Evolutionary conservation across 1,139 yeast species (phyloP), one percentile per base, ranked within the genome.

Genomic region (Sugiyamaella paludigena): DNA sequence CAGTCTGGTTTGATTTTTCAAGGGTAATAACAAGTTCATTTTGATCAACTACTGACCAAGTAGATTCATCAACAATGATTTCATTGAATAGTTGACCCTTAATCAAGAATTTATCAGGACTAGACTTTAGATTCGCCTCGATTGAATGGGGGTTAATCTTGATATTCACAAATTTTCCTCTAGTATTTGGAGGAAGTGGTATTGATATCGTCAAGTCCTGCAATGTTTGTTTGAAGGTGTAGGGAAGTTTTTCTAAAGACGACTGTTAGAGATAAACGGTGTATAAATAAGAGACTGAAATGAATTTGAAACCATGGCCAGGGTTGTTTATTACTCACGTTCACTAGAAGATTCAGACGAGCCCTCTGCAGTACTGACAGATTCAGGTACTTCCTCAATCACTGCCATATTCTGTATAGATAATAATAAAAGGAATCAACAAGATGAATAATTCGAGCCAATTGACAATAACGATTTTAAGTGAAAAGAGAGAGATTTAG

Each of bases 41-140:
- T 40, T 64, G 65, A 49, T 73, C 77, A 7, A 65, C 70, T 2
- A 74, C 62, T 2, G 73, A 62, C 78, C 78, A 74, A 1, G 76
- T 70, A 7, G 71, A 65, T 29, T 64, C 73, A 42, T 70, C 76
- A 7, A 59, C 60, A 8, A 55, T 53, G n/a, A 73, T 57, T 1
- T 57, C 58, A 15, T 66, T 67, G 53, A 60, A 70, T 39, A 74
- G 58, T 8, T 63, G 64, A 38, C 76, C 77, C 1, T 58, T 58
- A 26, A 69, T 55, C 8, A 65, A 48, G 7, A 58, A 55, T 7
- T 49, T 52, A 28, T 58, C 60, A 1, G 52, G 50, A 4, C 46
- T 43, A 10, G 51, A 35, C 46, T 60, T 67, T 24, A 65, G 54
- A 2, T 55, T 52, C 7, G 63, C 72, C 2, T 48, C 47, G 31